Evolutionary conservation across 768 basidiomycete genomes (phyloP).

Genomic region (Mycena galericulata): DNA sequence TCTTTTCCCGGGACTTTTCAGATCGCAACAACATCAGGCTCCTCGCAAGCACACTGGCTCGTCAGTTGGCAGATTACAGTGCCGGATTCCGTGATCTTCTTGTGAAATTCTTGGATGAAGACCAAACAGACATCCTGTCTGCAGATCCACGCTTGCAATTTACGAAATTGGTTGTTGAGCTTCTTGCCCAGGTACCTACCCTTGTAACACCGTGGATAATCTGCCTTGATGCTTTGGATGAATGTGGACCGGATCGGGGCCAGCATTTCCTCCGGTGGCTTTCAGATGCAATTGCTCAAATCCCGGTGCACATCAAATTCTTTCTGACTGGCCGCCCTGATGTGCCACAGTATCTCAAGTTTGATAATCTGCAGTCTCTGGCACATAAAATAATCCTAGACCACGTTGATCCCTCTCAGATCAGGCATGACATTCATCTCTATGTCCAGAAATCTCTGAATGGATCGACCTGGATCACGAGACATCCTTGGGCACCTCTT

Average conservation of each 20-base stretch:
- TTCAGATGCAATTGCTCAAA: not conserved
- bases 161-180: not conserved
- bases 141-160: not conserved
- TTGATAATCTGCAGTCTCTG: not conserved
- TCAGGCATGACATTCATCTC: not conserved
- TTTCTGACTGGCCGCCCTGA: not conserved
- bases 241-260: not conserved
- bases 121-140: not conserved
- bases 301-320: not conserved
- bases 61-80: not conserved
- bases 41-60: not conserved
- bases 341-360: not conserved
- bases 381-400: not conserved
- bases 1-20: not conserved
- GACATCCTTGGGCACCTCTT: not conserved
- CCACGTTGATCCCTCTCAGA: not conserved
- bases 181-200: not conserved
- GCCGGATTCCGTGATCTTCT: not conserved
- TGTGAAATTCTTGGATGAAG: not conserved
- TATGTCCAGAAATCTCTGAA: not conserved
- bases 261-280: not conserved
- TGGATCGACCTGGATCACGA: not conserved
- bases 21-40: not conserved
- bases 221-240: not conserved
- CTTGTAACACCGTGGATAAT: slow-evolving; percentile 1